These are phyloP conservation scores for Austroboletus rostrupii DNA, from an alignment of 1,284 basidiomycete genomes.

Conservation along the genomic window DNA sequence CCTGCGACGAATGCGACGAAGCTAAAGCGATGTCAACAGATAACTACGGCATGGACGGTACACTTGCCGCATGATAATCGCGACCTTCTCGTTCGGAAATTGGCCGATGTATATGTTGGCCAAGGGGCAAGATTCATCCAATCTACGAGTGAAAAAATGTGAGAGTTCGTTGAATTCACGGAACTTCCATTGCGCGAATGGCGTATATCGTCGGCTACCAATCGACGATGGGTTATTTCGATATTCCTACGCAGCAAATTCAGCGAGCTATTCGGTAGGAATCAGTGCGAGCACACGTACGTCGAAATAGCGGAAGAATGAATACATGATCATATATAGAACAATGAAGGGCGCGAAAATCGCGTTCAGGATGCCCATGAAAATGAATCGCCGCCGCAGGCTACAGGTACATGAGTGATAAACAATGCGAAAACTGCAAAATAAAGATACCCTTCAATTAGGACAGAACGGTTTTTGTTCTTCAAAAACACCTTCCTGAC, in stretches of 20 bases:
- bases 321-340: slow-evolving; percentile 94
- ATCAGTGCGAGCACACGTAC: slow-evolving; percentile 40
- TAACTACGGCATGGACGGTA: background rate
- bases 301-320: slow-evolving; percentile 99
- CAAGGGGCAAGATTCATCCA: slow-evolving; percentile 84
- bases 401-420: slow-evolving; percentile 38
- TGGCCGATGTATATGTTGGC: slow-evolving; percentile 96
- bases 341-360: slow-evolving; percentile 97
- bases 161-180: slow-evolving; percentile 98
- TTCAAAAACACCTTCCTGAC: slow-evolving; percentile 90
- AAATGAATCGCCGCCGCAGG: slow-evolving; percentile 81
- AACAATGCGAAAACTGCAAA: background rate
- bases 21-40: slow-evolving; percentile 12
- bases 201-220: slow-evolving; percentile 88
- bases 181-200: slow-evolving; percentile 97
- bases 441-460: slow-evolving; percentile 69
- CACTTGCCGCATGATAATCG: slow-evolving; percentile 80
- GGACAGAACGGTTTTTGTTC: slow-evolving; percentile 68
- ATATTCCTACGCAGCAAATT: slow-evolving; percentile 70
- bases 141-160: slow-evolving; percentile 83
- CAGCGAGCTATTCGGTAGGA: background rate
- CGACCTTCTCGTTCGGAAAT: slow-evolving; percentile 92
- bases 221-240: slow-evolving; percentile 97
- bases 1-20: slow-evolving; percentile 96
- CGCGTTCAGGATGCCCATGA: slow-evolving; percentile 94